Conservation (phyloP, 129 eudicot species). For the Escallonia herrerae region DNA sequence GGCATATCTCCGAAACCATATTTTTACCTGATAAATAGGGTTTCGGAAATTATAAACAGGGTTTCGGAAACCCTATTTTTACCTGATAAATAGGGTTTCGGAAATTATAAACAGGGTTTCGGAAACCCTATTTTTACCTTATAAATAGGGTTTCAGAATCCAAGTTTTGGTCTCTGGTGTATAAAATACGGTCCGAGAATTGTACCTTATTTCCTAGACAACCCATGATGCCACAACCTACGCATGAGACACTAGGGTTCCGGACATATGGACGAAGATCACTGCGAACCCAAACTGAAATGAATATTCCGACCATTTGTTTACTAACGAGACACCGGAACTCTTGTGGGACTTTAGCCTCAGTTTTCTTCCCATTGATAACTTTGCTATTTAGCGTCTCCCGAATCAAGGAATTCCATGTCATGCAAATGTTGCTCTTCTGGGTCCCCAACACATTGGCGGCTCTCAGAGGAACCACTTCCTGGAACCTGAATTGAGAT, state of each 20-base stretch:
- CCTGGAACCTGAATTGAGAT: slow-evolving; percentile 49
- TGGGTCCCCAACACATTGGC: slow-evolving; percentile 51
- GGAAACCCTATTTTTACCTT: no score
- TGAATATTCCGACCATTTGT: slow-evolving; percentile 70
- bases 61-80: no score
- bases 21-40: no score
- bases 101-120: no score
- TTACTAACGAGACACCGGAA: slow-evolving; percentile 50
- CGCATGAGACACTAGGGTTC: slow-evolving; percentile 55
- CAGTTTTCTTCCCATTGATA: slow-evolving; percentile 1
- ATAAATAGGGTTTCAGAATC: no score
- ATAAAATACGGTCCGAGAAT: no score
- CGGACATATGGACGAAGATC: slow-evolving; percentile 42
- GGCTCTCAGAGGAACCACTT: slow-evolving; percentile 69
- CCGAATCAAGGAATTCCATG: slow-evolving; percentile 56
- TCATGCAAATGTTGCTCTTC: slow-evolving; percentile 36
- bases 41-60: no score
- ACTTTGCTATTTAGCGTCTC: slow-evolving; percentile 34
- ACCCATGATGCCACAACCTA: slow-evolving; percentile 86
- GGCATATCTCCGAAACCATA: no score
- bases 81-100: no score
- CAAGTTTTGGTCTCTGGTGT: no score
- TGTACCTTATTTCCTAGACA: slow-evolving; percentile 87
- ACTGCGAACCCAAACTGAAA: slow-evolving; percentile 68
- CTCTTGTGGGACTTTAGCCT: slow-evolving; percentile 18